Evolutionary conservation across 2,329 filamentous ascomycete genomes (phyloP).

Genomic region (Magnaporthiopsis incrustans): DNA sequence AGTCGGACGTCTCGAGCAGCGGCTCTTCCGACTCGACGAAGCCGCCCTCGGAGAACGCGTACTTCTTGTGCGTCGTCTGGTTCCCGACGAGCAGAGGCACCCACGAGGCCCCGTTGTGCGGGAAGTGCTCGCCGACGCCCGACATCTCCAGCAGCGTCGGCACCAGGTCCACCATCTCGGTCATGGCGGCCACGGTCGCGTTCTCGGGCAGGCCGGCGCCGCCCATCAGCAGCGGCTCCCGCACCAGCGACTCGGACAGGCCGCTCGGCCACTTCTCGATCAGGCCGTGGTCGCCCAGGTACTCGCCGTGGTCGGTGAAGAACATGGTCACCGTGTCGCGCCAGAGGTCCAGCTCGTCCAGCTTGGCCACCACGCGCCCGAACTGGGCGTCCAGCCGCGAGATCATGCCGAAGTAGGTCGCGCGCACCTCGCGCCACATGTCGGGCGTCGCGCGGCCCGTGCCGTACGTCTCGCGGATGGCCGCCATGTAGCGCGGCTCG

Average conservation of each 20-base stretch:
- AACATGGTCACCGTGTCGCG: constrained; percentile 33
- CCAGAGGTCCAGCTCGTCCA: constrained; percentile 27
- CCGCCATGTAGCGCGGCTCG: constrained; percentile 32
- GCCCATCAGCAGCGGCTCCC: constrained; percentile 35
- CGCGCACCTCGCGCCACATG: constrained; percentile 34
- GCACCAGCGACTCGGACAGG: constrained; percentile 31
- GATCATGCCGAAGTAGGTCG: constrained; percentile 40
- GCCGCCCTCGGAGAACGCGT: constrained; percentile 34
- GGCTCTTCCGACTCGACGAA: constrained; percentile 36
- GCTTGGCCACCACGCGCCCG: constrained; percentile 26
- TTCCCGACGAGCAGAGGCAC: constrained; percentile 20
- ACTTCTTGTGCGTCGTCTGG: constrained; percentile 25
- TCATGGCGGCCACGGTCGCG: constrained; percentile 24
- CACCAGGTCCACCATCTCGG: constrained; percentile 37
- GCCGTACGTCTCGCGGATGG: constrained; percentile 29
- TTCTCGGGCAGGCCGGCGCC: constrained; percentile 30
- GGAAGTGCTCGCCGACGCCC: constrained; percentile 28
- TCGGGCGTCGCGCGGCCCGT: constrained; percentile 30
- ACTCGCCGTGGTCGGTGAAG: constrained; percentile 38
- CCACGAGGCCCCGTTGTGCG: constrained; percentile 31
- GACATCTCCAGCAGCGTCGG: constrained; percentile 33
- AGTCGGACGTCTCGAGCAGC: constrained; percentile 32
- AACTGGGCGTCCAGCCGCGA: constrained; percentile 37
- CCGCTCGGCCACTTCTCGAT: constrained; percentile 42
- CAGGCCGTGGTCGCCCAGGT: constrained; percentile 36